Percentiles rank a stretch among this genome's conserved stretches.
These are phyloP conservation scores for Mycena epipterygia DNA, from an alignment of 768 basidiomycete species.

Conservation along the genomic window DNA sequence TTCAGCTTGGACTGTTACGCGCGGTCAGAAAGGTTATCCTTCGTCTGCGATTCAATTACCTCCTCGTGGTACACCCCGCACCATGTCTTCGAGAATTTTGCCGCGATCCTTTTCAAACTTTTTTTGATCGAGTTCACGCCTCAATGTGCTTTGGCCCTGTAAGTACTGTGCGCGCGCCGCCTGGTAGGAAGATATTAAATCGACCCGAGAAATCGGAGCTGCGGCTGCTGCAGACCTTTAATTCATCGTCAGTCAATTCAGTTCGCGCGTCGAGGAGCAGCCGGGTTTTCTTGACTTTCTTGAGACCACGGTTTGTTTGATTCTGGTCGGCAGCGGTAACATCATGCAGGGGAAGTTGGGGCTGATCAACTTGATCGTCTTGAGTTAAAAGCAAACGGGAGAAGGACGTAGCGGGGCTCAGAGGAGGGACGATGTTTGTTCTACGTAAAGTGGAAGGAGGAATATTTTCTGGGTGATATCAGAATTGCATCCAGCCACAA, in stretches of 20 bases:
- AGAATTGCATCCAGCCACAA: background rate
- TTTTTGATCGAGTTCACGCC: constrained; percentile 65
- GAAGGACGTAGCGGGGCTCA: constrained; percentile 55
- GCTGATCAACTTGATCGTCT: constrained; percentile 51
- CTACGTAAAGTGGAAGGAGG: constrained; percentile 24
- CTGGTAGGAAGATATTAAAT: constrained; percentile 47
- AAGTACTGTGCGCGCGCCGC: constrained; percentile 76
- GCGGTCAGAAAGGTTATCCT: background rate
- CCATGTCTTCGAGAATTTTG: constrained; percentile 69
- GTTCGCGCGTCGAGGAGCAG: constrained; percentile 79
- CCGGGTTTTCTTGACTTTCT: constrained; percentile 64
- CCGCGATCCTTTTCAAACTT: constrained; percentile 68
- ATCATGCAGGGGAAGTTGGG: constrained; percentile 44
- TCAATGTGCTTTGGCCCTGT: constrained; percentile 68
- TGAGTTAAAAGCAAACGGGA: constrained; percentile 58
- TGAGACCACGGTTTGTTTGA: constrained; percentile 34
- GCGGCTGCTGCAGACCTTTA: constrained; percentile 64
- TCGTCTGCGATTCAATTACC: constrained; percentile 58
- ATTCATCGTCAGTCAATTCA: constrained; percentile 86
- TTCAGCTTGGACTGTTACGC: constrained; percentile 73
- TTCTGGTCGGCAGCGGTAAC: constrained; percentile 44
- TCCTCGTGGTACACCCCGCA: constrained; percentile 76
- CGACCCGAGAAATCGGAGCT: background rate
- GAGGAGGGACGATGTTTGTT: constrained; percentile 9
- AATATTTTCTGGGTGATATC: constrained; percentile 37